Percentiles rank a stretch among this genome's conserved stretches.
These are phyloP conservation scores for Zygosaccharomyces kombuchaensis DNA, from an alignment of 805 yeast genomes.

Conservation along the genomic window DNA sequence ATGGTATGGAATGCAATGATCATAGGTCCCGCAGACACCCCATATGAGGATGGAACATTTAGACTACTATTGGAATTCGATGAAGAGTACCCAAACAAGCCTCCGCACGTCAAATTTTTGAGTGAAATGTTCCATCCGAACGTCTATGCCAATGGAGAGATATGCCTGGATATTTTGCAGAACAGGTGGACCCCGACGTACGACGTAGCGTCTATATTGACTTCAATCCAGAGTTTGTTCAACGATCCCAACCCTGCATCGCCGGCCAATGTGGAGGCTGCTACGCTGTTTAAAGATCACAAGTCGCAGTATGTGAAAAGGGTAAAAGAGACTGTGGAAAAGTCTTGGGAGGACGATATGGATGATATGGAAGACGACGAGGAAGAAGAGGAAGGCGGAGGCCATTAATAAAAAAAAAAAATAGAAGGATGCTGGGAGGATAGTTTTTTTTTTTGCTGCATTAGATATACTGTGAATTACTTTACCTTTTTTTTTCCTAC, in stretches of 20 bases:
- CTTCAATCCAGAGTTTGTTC: conserved; percentile 84
- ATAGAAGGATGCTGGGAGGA: not conserved
- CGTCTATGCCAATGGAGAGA: conserved; percentile 91
- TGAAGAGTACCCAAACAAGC: conserved; percentile 96
- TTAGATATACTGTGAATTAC: conserved; percentile 3
- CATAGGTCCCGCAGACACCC: conserved; percentile 96
- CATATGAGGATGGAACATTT: conserved; percentile 97
- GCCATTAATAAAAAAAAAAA: not conserved
- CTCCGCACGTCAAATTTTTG: conserved; percentile 86
- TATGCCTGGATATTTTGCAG: conserved; percentile 92
- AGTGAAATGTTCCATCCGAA: conserved; percentile 98
- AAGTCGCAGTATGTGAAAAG: conserved; percentile 86
- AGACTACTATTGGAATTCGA: conserved; percentile 81
- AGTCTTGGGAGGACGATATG: conserved; percentile 84
- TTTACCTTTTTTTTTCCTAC: not conserved
- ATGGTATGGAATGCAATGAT: conserved; percentile 98
- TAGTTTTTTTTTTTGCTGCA: conserved; percentile 1
- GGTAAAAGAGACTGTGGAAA: conserved; percentile 92
- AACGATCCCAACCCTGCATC: conserved; percentile 96
- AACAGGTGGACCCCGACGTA: conserved; percentile 98
- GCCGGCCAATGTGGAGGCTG: conserved; percentile 98
- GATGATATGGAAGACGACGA: conserved; percentile 38
- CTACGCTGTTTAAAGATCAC: conserved; percentile 91
- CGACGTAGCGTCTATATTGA: conserved; percentile 91
- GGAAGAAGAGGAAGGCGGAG: conserved; percentile 32